Base-by-base conservation (phyloP, 495 filamentous ascomycete species). In the Neurospora terricola region DNA sequence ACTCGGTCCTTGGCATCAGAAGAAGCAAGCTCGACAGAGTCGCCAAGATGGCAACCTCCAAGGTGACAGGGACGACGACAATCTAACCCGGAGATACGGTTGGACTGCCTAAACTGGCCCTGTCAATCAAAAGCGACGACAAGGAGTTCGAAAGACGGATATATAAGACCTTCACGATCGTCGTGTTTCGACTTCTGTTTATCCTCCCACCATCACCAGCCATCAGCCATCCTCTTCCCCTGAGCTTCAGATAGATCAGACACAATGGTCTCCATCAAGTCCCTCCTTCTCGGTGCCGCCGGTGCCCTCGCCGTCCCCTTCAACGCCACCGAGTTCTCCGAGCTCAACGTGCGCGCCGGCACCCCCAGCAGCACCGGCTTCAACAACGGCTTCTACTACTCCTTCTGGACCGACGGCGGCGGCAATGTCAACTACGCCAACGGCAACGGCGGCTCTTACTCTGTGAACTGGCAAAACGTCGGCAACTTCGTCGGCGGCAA, bases 401-500 rank as follows among this genome's bases (percentile, higher is more conserved):
- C 84, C 42, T 90, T 87, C 84, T 90, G 87, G 87, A 89, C 87
- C 66, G 86, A 90, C 69, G 85, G 85, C 4, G 84, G 84, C 71
- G 85, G 83, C 62, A 80, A 80, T 71, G 86, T 90, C 11, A 82
- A 81, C 37, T 91, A 90, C 77, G 84, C 80, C 76, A 90, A 90
- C 72, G 84, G 85, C 66, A 74, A 76, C 30, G 83, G 78, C 8
- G 88, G 88, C 5, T 77, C 81, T 62, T 91, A 89, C 79, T 82
- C 80, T 37, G 85, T 89, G 10, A 83, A 77, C 38, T 90, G 88
- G 88, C 76, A 76, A 34, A 83, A 85, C 74, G 80, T 77, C 40
- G 85, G 85, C 38, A 88, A 90, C 81, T 90, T 89, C 69, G 86
- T 89, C 70, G 87, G 84, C 37, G 90, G 90, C 66, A 90, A 89